Evolutionary conservation across 129 eudicot species (phyloP), one percentile per base, ranked within the genome.

Genomic region (Rutidosis leptorrhynchoides): DNA sequence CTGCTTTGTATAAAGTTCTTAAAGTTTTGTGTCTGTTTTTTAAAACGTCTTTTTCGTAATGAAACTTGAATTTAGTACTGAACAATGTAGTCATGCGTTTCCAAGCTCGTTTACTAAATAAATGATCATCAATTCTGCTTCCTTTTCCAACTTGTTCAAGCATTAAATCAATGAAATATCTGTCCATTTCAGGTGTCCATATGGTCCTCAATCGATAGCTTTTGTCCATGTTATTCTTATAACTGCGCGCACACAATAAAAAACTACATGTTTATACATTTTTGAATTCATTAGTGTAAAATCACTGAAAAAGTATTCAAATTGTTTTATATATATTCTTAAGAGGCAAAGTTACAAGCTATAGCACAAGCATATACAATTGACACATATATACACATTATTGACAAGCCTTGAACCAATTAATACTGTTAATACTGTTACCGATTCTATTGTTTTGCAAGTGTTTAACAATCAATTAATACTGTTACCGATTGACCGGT

Each of bases 11-110:
- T 28, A 79, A 56, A 79, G 68, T 83, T 58, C 84, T 79, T 51
- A 79, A 71, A 21, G 81, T 83, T 80, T 83, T 79, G 74, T 83
- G 80, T 20, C 88, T 74, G 69, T 83, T 83, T 68, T 83, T 83
- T 20, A 83, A 11, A 67, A 79, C 80, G 48, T 79, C 82, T 65
- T 76, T 76, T 64, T 76, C 78, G 17, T 83, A 59, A 2, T 65
- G 67, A 70, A 73, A 79, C 62, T 69, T 69, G 58, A 83, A 83
- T 63, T 79, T 76, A 32, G 79, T 77, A 69, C 73, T 75, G 62
- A 83, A 79, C 77, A 68, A 46, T 24, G 58, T n/a, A 3, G 74
- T 72, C 88, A 83, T 79, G 73, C 69, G 75, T 14, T 67, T 79
- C 84, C 88, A 83, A 58, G 88, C 79, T 16, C 61, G 71, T 68